Evolutionary conservation across 164 flowering plant species (phyloP).

Genomic region (Saururus chinensis): DNA sequence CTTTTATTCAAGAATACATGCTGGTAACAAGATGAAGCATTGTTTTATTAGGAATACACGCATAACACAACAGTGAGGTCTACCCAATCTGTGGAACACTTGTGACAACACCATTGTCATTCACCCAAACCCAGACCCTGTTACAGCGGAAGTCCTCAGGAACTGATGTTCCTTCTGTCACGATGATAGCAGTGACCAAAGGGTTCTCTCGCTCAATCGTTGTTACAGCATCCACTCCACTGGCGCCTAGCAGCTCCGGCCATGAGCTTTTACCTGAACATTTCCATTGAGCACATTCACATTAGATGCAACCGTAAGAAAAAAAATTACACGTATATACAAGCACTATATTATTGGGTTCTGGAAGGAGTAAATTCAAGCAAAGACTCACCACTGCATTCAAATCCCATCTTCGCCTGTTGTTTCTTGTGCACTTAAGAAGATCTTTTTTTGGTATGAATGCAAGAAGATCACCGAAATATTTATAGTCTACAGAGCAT

Average conservation of each 20-base stretch:
- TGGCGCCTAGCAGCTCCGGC: slow-evolving; percentile 1
- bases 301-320: no score
- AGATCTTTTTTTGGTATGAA: no score
- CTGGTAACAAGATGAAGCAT: no score
- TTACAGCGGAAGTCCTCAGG: neutral
- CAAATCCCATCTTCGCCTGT: neutral
- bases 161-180: neutral
- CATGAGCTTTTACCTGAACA: slow-evolving; percentile 3
- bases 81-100: neutral
- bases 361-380: no score
- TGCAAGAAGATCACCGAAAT: no score
- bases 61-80: no score
- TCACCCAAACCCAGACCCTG: neutral
- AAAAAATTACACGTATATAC: no score
- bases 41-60: no score
- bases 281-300: no score
- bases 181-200: neutral
- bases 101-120: neutral
- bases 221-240: neutral
- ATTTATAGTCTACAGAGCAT: neutral
- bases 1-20: no score
- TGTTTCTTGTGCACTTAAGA: neutral
- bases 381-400: neutral
- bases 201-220: neutral
- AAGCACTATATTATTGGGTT: no score